phyloP scores from a whole-genome alignment of 169 alveolate genomes.

The Neospora caninum region DNA sequence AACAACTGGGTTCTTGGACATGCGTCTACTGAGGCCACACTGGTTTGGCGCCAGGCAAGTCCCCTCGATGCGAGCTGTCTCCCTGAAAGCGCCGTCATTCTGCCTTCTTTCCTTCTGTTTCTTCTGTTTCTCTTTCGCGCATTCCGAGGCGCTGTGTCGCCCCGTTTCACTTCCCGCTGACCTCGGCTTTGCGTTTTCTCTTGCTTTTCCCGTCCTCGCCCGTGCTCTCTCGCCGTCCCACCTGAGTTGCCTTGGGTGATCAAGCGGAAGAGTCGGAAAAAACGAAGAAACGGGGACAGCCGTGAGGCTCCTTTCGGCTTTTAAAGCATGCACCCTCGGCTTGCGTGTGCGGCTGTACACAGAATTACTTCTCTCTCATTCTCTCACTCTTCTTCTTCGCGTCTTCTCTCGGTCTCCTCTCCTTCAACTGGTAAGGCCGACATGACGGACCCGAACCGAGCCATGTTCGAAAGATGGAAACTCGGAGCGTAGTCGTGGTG shows the following conservation, averaged over 20 bases:
- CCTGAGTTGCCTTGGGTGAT: too few relatives aligned
- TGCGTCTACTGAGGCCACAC: neutral
- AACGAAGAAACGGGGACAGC: neutral
- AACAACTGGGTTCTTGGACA: neutral
- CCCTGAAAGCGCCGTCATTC: neutral
- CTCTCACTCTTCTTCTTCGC: slow-evolving; percentile 86
- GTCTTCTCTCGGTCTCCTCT: slow-evolving; percentile 78
- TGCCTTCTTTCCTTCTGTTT: neutral
- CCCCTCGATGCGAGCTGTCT: neutral
- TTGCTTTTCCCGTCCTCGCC: neutral
- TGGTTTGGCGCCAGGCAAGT: slow-evolving; percentile 16
- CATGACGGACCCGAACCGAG: too few relatives aligned
- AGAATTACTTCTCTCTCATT: slow-evolving; percentile 81
- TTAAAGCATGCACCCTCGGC: neutral
- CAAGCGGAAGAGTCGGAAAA: too few relatives aligned
- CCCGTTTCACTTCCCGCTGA: neutral
- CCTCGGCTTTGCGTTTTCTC: neutral
- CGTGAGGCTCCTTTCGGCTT: neutral
- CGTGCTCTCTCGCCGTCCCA: neutral
- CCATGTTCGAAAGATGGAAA: too few relatives aligned
- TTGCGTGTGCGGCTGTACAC: neutral
- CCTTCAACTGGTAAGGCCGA: slow-evolving; percentile 38
- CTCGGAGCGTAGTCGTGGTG: too few relatives aligned
- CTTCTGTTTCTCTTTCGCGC: neutral
- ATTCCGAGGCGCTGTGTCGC: neutral